Evolutionary conservation across 441 rosid genomes (phyloP).

Genomic region (Manihot esculenta): DNA sequence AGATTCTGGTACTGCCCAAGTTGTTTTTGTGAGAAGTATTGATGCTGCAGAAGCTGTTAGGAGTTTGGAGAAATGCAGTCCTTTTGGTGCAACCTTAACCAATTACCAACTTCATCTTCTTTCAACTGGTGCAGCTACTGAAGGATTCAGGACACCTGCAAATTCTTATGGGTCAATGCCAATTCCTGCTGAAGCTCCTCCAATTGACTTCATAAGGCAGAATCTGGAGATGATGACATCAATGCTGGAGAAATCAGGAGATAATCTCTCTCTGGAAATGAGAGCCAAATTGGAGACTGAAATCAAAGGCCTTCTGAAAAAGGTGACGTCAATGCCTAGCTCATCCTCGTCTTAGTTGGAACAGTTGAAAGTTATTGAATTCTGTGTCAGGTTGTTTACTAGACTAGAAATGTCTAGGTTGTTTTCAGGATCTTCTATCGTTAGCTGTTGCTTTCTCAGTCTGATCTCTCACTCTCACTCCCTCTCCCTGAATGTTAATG

Average conservation of each 20-base stretch:
- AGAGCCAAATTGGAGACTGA: conserved; percentile 66
- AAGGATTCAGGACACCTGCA: conserved; percentile 31
- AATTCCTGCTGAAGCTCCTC: conserved; percentile 40
- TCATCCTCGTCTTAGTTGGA: conserved; percentile 44
- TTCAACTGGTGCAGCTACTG: conserved; percentile 21
- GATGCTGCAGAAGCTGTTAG: conserved; percentile 66
- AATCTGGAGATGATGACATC: conserved; percentile 88
- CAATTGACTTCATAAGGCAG: conserved; percentile 66
- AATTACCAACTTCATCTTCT: conserved; percentile 45
- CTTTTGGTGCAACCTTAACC: conserved; percentile 52
- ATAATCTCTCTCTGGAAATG: conserved; percentile 69
- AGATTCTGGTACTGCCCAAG: conserved; percentile 50
- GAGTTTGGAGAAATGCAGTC: conserved; percentile 59
- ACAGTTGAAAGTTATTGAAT: background rate
- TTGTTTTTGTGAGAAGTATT: conserved; percentile 48
- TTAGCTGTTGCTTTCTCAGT: conserved; percentile 14
- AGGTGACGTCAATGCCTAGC: conserved; percentile 65
- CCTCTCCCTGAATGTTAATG: background rate
- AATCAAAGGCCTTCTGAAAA: conserved; percentile 65
- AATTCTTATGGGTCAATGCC: conserved; percentile 38
- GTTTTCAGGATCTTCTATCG: conserved; percentile 12
- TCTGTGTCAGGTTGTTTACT: conserved; percentile 14
- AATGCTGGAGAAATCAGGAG: conserved; percentile 79
- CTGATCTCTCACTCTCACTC: background rate
- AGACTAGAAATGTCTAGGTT: conserved; percentile 11